These are phyloP conservation scores for Pseudogymnoascus sp. DNA, from an alignment of 2,329 filamentous ascomycete genomes.

Conservation along the genomic window DNA sequence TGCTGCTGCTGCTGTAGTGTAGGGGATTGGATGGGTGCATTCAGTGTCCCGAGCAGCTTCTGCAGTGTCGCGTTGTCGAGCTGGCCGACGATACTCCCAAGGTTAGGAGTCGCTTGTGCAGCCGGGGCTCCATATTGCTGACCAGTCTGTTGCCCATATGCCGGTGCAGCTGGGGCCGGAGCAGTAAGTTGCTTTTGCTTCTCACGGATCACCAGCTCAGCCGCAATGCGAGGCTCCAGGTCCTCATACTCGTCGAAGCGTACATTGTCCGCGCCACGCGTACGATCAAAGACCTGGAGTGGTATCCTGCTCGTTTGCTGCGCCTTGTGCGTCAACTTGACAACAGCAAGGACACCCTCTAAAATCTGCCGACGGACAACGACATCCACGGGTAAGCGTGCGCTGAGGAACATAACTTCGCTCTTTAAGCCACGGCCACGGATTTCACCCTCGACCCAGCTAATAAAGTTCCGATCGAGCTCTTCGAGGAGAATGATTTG, in stretches of 20 bases:
- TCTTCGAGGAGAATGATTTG: conserved; percentile 79
- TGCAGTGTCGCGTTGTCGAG: conserved; percentile 67
- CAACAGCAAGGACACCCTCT: conserved; percentile 82
- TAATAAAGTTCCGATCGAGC: conserved; percentile 71
- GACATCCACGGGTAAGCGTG: conserved; percentile 67
- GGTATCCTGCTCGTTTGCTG: conserved; percentile 69
- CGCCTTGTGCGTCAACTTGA: conserved; percentile 65
- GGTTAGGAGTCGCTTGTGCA: conserved; percentile 41
- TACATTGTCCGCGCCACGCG: conserved; percentile 65
- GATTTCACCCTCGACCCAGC: conserved; percentile 75
- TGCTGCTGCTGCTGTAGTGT: conserved; percentile 21
- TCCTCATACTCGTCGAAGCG: conserved; percentile 84
- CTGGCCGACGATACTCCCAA: conserved; percentile 59
- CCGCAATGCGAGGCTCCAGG: conserved; percentile 70
- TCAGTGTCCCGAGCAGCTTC: conserved; percentile 56
- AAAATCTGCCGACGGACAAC: conserved; percentile 81
- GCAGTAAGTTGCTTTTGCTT: conserved; percentile 45
- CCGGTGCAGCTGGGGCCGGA: conserved; percentile 27
- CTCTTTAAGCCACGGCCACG: conserved; percentile 63
- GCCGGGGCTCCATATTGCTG: conserved; percentile 31
- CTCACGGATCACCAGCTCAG: conserved; percentile 70
- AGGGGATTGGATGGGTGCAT: conserved; percentile 21
- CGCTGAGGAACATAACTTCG: conserved; percentile 73
- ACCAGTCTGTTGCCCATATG: conserved; percentile 32
- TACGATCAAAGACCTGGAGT: conserved; percentile 79